phyloP scores from a whole-genome alignment of 805 yeast genomes.

The Yarrowia hollandica region DNA sequence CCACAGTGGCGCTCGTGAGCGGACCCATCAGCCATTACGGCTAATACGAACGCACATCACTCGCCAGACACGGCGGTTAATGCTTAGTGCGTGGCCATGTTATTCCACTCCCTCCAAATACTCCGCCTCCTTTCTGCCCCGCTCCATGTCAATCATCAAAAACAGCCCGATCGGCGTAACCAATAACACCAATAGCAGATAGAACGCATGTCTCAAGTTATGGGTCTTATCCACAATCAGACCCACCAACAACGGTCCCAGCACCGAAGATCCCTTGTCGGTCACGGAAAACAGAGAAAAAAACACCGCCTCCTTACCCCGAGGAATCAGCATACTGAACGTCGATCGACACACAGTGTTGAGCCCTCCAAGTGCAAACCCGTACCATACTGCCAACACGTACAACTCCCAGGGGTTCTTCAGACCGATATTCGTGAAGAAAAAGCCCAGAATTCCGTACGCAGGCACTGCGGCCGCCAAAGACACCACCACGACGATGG shows the following conservation, averaged over 20 bases:
- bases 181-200: conserved; percentile 57
- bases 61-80: too few relatives aligned
- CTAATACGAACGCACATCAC: too few relatives aligned
- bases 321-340: conserved; percentile 67
- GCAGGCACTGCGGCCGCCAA: conserved; percentile 69
- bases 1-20: too few relatives aligned
- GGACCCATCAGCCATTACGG: too few relatives aligned
- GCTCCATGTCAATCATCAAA: conserved; percentile 53
- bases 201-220: conserved; percentile 71
- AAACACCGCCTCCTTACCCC: conserved; percentile 72
- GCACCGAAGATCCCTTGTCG: conserved; percentile 73
- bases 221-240: conserved; percentile 70
- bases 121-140: conserved; percentile 47
- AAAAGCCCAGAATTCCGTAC: conserved; percentile 70
- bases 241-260: conserved; percentile 76
- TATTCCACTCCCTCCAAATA: conserved; percentile 14
- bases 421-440: conserved; percentile 55
- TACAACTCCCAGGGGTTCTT: conserved; percentile 68
- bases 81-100: too few relatives aligned
- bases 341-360: conserved; percentile 68
- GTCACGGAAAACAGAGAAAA: conserved; percentile 76
- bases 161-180: conserved; percentile 60
- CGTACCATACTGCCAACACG: conserved; percentile 70
- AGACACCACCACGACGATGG: conserved; percentile 53
- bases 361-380: conserved; percentile 70